Conservation (phyloP, 2,329 filamentous ascomycete species). For the Colletotrichum sp. region DNA sequence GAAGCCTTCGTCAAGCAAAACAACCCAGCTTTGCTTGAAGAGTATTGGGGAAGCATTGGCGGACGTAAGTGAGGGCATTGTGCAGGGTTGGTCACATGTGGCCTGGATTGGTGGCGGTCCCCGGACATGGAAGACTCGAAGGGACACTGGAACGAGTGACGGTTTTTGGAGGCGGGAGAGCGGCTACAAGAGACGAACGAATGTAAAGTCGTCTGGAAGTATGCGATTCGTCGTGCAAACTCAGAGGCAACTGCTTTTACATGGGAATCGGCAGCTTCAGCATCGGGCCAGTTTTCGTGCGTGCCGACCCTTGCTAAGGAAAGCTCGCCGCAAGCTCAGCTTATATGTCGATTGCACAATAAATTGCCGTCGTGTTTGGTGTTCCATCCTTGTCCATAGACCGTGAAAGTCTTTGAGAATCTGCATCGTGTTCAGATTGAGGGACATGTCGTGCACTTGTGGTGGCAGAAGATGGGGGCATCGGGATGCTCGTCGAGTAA, state of each 20-base stretch:
- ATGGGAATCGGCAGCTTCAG: not conserved
- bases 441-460: not conserved
- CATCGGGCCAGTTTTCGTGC: not conserved
- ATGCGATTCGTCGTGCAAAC: not conserved
- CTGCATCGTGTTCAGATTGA: not conserved
- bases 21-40: not conserved
- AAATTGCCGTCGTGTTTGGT: too few species aligned
- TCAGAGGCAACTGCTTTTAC: not conserved
- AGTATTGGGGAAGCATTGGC: not conserved
- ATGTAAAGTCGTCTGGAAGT: too few species aligned
- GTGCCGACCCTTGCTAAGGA: not conserved
- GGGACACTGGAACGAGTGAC: not conserved
- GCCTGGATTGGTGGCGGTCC: not conserved
- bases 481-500: too few species aligned
- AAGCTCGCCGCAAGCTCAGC: too few species aligned
- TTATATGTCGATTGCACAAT: too few species aligned
- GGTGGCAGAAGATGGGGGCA: too few species aligned
- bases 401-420: not conserved
- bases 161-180: not conserved
- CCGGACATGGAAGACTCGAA: not conserved
- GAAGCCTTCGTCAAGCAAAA: not conserved
- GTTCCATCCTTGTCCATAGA: not conserved
- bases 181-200: too few species aligned
- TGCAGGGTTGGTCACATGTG: not conserved
- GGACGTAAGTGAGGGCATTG: not conserved